Conservation (phyloP, 2,329 filamentous ascomycete genomes). For the Penicillium frequentans region DNA sequence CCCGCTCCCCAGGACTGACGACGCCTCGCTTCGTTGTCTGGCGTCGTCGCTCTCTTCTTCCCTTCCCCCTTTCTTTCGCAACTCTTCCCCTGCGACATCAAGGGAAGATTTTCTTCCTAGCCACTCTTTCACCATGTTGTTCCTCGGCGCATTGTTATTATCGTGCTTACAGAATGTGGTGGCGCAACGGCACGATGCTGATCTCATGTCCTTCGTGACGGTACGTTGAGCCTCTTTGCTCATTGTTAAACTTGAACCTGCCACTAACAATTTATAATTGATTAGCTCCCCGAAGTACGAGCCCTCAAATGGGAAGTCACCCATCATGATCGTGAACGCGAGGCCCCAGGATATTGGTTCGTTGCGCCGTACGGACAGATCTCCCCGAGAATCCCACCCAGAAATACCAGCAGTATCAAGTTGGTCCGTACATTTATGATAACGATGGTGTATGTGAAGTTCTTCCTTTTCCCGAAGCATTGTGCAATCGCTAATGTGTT, state of each 20-base stretch:
- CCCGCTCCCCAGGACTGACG: not conserved
- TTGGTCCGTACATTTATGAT: slow-evolving; percentile 52
- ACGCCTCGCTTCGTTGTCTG: slow-evolving; percentile 8
- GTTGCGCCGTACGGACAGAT: slow-evolving; percentile 45
- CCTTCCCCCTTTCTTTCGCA: slow-evolving; percentile 7
- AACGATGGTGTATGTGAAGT: slow-evolving; percentile 39
- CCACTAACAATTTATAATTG: not conserved
- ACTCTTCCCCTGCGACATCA: slow-evolving; percentile 1
- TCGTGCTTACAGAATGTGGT: slow-evolving; percentile 21
- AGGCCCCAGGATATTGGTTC: slow-evolving; percentile 49
- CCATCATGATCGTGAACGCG: slow-evolving; percentile 22
- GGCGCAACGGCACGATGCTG: slow-evolving; percentile 28
- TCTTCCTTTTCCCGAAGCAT: not conserved
- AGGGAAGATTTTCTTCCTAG: slow-evolving; percentile 26
- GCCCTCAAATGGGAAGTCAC: slow-evolving; percentile 30
- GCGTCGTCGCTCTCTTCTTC: slow-evolving; percentile 3
- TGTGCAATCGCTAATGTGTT: not conserved
- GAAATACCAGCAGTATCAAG: slow-evolving; percentile 42
- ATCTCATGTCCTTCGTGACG: slow-evolving; percentile 37
- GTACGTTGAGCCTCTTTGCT: slow-evolving; percentile 17
- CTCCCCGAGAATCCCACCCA: slow-evolving; percentile 21
- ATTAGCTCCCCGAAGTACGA: slow-evolving; percentile 30
- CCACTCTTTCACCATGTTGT: slow-evolving; percentile 32
- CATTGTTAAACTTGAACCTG: not conserved
- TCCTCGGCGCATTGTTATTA: slow-evolving; percentile 24